A percentile compares a stretch with the other conserved stretches of the same genome.
Conservation (phyloP, 1,139 yeast species). For the Chernovozyma sophiae-reginae region DNA sequence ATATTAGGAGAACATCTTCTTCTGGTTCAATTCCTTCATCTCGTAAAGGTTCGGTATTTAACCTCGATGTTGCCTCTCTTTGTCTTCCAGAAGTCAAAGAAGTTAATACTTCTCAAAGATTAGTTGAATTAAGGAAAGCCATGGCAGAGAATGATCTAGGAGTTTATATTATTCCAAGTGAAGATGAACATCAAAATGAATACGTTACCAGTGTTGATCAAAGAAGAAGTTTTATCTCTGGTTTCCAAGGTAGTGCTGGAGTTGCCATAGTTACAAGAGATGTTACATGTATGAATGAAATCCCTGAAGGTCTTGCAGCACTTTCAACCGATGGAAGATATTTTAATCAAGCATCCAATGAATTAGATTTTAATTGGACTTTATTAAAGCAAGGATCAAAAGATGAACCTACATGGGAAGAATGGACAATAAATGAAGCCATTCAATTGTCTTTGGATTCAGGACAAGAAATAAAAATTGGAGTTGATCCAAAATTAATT, state of each 20-base stretch:
- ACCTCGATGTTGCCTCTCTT: conserved; percentile 42
- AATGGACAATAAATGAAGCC: conserved; percentile 72
- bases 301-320: conserved; percentile 68
- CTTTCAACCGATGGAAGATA: conserved; percentile 94
- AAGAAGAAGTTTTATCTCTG: conserved; percentile 79
- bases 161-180: conserved; percentile 82
- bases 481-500: conserved; percentile 63
- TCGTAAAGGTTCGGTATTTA: conserved; percentile 46
- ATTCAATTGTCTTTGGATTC: conserved; percentile 44
- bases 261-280: conserved; percentile 82
- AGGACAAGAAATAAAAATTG: conserved; percentile 39
- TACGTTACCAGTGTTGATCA: conserved; percentile 79
- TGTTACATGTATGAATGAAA: conserved; percentile 50
- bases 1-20: conserved; percentile 12
- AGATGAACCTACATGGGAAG: conserved; percentile 81
- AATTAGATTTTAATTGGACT: conserved; percentile 85
- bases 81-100: conserved; percentile 45
- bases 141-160: conserved; percentile 68
- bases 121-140: conserved; percentile 56
- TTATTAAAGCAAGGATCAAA: conserved; percentile 75
- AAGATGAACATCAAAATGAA: conserved; percentile 93
- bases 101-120: conserved; percentile 55
- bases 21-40: conserved; percentile 26
- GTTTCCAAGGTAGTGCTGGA: conserved; percentile 95
- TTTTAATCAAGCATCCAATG: conserved; percentile 84